Percentiles rank a stretch among this genome's conserved stretches.
These are phyloP conservation scores for Fusarium napiforme DNA, from an alignment of 2,329 filamentous ascomycete species.

Conservation along the genomic window DNA sequence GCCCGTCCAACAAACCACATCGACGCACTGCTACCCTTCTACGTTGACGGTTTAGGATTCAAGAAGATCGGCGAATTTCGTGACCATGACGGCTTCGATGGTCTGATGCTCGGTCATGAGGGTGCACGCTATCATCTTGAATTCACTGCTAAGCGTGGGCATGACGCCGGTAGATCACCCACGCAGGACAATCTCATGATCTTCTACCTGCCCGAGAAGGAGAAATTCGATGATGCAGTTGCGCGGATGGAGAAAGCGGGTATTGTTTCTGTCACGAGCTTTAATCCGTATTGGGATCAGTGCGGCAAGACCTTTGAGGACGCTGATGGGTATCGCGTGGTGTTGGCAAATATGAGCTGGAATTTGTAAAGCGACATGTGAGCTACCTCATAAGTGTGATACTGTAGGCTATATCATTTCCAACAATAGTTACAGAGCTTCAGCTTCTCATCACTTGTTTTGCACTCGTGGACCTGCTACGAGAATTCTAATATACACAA, in stretches of 20 bases:
- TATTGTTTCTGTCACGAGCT: neutral
- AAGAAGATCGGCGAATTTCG: neutral
- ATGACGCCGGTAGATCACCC: neutral
- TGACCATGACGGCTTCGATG: neutral
- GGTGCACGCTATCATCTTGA: neutral
- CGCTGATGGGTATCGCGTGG: neutral
- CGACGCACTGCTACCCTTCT: neutral
- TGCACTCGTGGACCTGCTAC: neutral
- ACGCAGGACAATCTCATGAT: neutral
- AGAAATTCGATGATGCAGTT: neutral
- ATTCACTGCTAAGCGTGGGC: neutral
- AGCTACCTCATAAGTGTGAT: fast-evolving
- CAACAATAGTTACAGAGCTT: fast-evolving
- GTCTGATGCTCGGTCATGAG: neutral
- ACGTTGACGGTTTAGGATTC: neutral
- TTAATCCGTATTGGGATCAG: neutral
- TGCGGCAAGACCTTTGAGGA: neutral
- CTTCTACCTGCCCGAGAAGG: neutral
- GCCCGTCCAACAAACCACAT: neutral
- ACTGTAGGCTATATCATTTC: fast-evolving
- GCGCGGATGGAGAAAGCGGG: neutral
- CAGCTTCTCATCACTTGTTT: neutral
- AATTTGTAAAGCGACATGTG: neutral
- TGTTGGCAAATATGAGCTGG: neutral
- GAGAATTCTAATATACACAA: neutral